Percentiles rank a stretch among this genome's conserved stretches.
Evolutionary conservation across 2,329 filamentous ascomycete species (phyloP).

Genomic region (Paecilomyces sp.): DNA sequence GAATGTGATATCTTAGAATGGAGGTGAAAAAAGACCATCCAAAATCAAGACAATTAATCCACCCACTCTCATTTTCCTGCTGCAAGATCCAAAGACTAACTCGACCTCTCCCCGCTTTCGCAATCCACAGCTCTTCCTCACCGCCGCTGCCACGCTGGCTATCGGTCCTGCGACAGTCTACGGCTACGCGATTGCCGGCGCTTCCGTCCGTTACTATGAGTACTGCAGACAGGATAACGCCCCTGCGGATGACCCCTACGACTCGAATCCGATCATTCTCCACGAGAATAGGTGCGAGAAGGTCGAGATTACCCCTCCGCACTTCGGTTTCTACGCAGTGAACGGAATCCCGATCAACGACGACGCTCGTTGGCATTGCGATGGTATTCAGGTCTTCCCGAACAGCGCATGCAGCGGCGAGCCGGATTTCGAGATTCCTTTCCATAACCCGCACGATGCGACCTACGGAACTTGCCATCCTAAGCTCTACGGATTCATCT

Average conservation of each 20-base stretch:
- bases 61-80: neutral
- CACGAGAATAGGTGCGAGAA: slow-evolving; percentile 8
- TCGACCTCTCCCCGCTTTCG: neutral
- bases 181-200: slow-evolving; percentile 9
- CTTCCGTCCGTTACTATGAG: slow-evolving; percentile 7
- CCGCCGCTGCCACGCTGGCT: slow-evolving; percentile 7
- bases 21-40: neutral
- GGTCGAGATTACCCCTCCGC: slow-evolving; percentile 4
- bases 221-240: slow-evolving; percentile 3
- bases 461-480: neutral
- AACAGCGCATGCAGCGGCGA: slow-evolving; percentile 8
- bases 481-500: neutral
- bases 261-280: neutral
- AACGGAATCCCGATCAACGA: slow-evolving; percentile 5
- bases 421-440: slow-evolving; percentile 6
- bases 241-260: neutral
- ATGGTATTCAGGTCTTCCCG: slow-evolving; percentile 8
- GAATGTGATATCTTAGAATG: neutral
- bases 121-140: slow-evolving; percentile 4
- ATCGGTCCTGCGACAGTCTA: slow-evolving; percentile 5
- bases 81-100: neutral
- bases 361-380: slow-evolving; percentile 5
- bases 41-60: neutral
- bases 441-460: neutral
- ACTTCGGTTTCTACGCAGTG: slow-evolving; percentile 10